A percentile compares a stretch with the other conserved stretches of the same genome.
These are phyloP conservation scores for Silene coronaria DNA, from an alignment of 179 eudicot species.

Conservation along the genomic window DNA sequence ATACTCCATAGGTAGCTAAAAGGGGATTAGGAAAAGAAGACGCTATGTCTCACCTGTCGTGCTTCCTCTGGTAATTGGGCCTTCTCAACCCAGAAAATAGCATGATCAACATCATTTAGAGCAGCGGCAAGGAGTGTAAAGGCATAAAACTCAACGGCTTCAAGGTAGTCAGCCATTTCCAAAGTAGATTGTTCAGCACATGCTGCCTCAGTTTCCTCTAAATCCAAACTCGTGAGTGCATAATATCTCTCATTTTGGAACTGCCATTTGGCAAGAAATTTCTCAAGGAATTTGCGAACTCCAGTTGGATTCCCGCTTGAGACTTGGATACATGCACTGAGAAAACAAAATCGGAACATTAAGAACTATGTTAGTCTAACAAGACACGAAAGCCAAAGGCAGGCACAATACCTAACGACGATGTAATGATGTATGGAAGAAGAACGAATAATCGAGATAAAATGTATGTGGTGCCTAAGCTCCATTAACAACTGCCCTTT, in stretches of 20 bases:
- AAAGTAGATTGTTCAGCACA: constrained; percentile 27
- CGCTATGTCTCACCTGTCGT: constrained; percentile 51
- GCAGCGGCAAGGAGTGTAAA: constrained; percentile 44
- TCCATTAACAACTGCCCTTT: background rate
- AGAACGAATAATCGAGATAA: background rate
- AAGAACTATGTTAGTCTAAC: background rate
- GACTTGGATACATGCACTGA: constrained; percentile 72
- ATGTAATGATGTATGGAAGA: background rate
- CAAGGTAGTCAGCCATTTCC: constrained; percentile 57
- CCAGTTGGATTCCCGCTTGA: constrained; percentile 38
- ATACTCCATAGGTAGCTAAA: background rate
- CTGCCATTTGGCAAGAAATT: constrained; percentile 63
- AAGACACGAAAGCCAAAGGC: background rate
- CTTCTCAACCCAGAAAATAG: constrained; percentile 78
- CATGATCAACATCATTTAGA: constrained; percentile 41
- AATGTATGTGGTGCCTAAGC: background rate
- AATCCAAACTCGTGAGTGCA: constrained; percentile 25
- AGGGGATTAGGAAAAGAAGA: background rate
- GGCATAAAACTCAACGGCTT: constrained; percentile 74
- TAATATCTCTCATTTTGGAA: constrained; percentile 36
- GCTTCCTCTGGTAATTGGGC: constrained; percentile 70
- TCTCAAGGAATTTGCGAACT: constrained; percentile 58
- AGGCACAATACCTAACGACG: background rate
- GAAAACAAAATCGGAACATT: constrained; percentile 5
- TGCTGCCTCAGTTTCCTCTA: constrained; percentile 19